Percentiles rank a stretch among this genome's conserved stretches.
phyloP scores from a whole-genome alignment of 805 yeast genomes.

The Monosporozyma siamensis region DNA sequence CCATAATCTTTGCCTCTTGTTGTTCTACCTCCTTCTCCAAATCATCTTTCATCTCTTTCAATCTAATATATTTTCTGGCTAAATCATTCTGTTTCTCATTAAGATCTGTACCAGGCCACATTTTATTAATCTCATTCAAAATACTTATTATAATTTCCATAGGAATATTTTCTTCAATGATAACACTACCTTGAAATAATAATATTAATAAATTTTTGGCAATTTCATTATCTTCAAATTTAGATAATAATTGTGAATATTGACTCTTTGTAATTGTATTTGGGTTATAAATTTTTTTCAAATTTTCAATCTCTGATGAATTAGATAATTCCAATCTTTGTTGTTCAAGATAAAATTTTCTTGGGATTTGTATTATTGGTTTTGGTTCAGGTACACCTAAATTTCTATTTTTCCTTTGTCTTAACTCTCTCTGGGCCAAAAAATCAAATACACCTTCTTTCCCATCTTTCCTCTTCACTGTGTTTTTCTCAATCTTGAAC shows the following conservation, averaged over 20 bases:
- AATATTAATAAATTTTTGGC: conserved; percentile 34
- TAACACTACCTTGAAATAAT: conserved; percentile 34
- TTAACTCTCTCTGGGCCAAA: conserved; percentile 24
- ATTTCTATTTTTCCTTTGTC: conserved; percentile 30
- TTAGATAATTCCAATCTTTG: conserved; percentile 17
- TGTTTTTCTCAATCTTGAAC: conserved; percentile 35
- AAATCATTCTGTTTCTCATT: conserved; percentile 36
- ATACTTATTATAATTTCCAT: conserved; percentile 24
- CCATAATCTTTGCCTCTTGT: conserved; percentile 25
- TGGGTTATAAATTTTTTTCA: conserved; percentile 3
- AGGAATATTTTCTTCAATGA: conserved; percentile 25
- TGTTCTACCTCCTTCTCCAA: conserved; percentile 17
- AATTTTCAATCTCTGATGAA: conserved; percentile 5
- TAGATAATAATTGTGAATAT: conserved; percentile 27
- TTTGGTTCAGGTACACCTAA: conserved; percentile 25
- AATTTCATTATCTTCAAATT: conserved; percentile 27
- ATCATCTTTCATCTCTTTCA: conserved; percentile 32
- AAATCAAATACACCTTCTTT: conserved; percentile 32
- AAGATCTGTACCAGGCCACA: conserved; percentile 33
- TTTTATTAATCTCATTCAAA: conserved; percentile 26
- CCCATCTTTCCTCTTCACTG: conserved; percentile 44
- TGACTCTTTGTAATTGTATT: conserved; percentile 10
- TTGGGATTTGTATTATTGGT: conserved; percentile 23
- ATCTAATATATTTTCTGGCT: conserved; percentile 36
- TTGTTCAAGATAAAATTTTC: conserved; percentile 19